Evolutionary conservation across 768 basidiomycete genomes (phyloP).

Genomic region (Tylopilus subfusipes): DNA sequence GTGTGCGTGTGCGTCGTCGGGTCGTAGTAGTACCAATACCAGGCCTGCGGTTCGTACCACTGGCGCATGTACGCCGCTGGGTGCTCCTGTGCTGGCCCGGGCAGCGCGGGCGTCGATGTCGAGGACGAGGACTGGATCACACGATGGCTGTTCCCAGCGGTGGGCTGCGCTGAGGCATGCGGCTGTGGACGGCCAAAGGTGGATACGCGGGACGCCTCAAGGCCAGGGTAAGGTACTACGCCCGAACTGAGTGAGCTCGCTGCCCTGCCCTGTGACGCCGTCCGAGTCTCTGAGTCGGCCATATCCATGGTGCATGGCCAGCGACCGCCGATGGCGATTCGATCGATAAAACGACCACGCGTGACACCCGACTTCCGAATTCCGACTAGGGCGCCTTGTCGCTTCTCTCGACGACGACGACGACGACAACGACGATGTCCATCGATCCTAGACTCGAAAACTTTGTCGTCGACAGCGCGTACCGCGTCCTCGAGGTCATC

Average conservation of each 20-base stretch:
- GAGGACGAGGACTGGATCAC: neutral
- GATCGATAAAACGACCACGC: neutral
- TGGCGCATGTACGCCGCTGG: neutral
- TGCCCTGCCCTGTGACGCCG: too few relatives aligned
- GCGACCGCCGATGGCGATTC: neutral
- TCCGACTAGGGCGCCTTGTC: constrained; percentile 11
- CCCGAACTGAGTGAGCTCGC: too few relatives aligned
- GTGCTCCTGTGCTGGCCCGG: neutral
- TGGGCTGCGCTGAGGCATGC: neutral
- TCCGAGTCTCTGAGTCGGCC: too few relatives aligned
- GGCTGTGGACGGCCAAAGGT: too few relatives aligned
- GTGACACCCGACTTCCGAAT: constrained; percentile 16
- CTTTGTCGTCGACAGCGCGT: constrained; percentile 53
- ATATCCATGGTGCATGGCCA: too few relatives aligned
- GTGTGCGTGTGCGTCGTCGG: neutral
- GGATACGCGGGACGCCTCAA: too few relatives aligned
- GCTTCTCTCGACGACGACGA: constrained; percentile 8
- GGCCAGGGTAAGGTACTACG: too few relatives aligned
- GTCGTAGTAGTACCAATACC: neutral
- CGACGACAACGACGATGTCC: constrained; percentile 14
- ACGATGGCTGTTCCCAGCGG: neutral
- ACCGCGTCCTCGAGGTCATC: constrained; percentile 77
- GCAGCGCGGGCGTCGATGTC: neutral
- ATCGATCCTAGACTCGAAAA: constrained; percentile 35
- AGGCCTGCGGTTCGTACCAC: neutral